Evolutionary conservation across 257 asterid species (phyloP), one percentile per base, ranked within the genome.

Genomic region (Ehretia macrophylla): DNA sequence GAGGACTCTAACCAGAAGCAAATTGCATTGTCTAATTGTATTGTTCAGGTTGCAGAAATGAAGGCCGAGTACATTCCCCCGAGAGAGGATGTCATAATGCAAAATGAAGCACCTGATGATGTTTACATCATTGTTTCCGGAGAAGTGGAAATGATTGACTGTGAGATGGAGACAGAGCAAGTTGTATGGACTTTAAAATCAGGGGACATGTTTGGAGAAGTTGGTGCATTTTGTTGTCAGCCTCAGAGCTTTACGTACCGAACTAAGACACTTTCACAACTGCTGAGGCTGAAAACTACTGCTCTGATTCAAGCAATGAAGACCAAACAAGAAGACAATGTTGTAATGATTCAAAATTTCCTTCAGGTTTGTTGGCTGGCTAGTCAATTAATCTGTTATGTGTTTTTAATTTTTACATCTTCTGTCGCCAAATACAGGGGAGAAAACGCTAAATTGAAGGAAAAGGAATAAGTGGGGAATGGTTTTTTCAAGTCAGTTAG

Each of bases 31-130:
- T 42, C 4, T 51, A 20, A n/a, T 56, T 58, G 38, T 21, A 55
- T 46, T 63, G 48, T 67, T 42, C 89, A 89, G 97, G 90, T 91
- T 32, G 78, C 95, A 11, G 95, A 86, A 45, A 81, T 86, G 86
- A 88, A 78, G 62, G 97, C 99, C 0, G 99, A 92, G 51, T 92
- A 86, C 17, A 69, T 86, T 17, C 96, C 99, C 0, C 99, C 99
- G 11, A 78, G 94, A 69, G 97, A 92, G 83, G 99, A 92, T 61
- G 95, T 92, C 8, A 79, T 88, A 53, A 67, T 82, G 75, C 95
- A 82, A 66, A 84, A 88, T 14, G 97, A 88, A 73, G 75, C 90
- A 5, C 77, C 97, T 0, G 96, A 92, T 8, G 97, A 92, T 67
- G 59, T 92, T 5, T 92, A 92, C 81, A 79, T 92, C 5, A 83